These are phyloP conservation scores for Suhomyces ambrosiae DNA, from an alignment of 1,139 yeast species.

Conservation along the genomic window DNA sequence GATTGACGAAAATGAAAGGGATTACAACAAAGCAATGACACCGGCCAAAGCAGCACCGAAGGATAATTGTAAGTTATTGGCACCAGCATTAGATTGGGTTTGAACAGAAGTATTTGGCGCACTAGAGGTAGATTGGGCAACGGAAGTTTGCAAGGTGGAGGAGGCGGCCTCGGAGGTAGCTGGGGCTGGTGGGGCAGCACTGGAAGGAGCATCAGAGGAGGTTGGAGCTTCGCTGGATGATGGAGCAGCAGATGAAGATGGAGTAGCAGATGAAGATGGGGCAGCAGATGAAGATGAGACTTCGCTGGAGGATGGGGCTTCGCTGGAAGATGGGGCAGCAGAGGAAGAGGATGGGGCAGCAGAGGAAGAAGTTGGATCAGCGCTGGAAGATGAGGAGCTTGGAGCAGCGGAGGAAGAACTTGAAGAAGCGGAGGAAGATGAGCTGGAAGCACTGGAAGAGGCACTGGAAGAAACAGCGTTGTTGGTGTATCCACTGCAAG, in stretches of 20 bases:
- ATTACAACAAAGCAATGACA: constrained; percentile 23
- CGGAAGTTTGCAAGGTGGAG: constrained; percentile 5
- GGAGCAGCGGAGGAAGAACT: constrained; percentile 17
- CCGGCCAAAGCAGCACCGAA: constrained; percentile 24
- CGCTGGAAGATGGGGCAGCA: constrained; percentile 16
- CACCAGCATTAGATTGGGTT: constrained; percentile 6
- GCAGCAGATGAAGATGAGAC: constrained; percentile 10
- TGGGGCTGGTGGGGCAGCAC: constrained; percentile 8
- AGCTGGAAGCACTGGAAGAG: constrained; percentile 10
- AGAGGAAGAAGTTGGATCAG: constrained; percentile 30
- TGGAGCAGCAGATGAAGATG: constrained; percentile 14
- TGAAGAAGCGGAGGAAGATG: constrained; percentile 15
- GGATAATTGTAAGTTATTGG: constrained; percentile 15
- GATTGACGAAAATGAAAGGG: no score
- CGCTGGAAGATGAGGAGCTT: constrained; percentile 26
- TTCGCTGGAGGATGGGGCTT: constrained; percentile 17
- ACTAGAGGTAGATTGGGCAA: constrained; percentile 10
- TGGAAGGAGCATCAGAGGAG: constrained; percentile 2
- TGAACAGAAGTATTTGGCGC: constrained; percentile 1
- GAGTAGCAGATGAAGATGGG: constrained; percentile 10
- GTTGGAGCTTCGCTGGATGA: constrained; percentile 17
- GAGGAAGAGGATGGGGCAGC: constrained; percentile 18
- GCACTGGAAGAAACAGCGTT: constrained; percentile 16
- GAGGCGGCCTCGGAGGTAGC: constrained; percentile 11
- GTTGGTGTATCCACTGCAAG: constrained; percentile 51